Conservation (phyloP, 176 grass and related monocot species). For the Musa itinerans region DNA sequence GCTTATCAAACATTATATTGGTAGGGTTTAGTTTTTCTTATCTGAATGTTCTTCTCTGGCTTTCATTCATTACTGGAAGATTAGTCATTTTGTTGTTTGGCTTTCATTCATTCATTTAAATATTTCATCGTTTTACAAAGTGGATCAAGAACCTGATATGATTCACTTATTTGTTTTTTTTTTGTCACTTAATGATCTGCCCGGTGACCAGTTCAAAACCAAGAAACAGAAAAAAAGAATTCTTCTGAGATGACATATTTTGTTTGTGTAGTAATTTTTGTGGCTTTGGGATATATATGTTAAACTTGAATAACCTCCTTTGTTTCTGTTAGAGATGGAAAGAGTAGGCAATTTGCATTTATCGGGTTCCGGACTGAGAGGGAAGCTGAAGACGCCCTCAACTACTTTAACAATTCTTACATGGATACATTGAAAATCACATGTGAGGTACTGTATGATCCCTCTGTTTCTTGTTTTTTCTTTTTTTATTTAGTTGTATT, state of each 20-base stretch:
- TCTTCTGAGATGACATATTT: not conserved
- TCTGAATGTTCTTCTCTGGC: not conserved
- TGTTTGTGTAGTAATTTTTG: not conserved
- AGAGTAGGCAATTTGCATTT: constrained; percentile 92
- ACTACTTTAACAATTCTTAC: constrained; percentile 87
- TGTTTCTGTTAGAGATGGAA: constrained; percentile 60
- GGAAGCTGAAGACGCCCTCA: constrained; percentile 71
- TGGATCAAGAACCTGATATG: not conserved
- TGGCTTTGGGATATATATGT: not conserved
- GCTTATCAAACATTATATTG: not conserved
- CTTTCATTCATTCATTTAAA: too few relatives aligned
- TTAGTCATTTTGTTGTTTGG: not conserved
- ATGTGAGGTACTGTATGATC: constrained; percentile 62
- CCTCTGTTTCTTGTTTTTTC: not conserved
- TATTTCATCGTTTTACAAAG: too few relatives aligned
- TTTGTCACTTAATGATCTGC: not conserved
- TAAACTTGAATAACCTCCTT: not conserved
- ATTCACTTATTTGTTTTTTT: not conserved
- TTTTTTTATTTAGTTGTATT: not conserved
- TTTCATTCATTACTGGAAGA: not conserved
- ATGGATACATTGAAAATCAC: constrained; percentile 90
- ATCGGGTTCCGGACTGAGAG: constrained; percentile 74
- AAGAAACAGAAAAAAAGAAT: not conserved
- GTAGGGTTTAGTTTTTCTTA: not conserved
- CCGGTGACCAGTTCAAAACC: not conserved